Percentiles rank a stretch among this genome's conserved stretches.
phyloP scores from a whole-genome alignment of 768 basidiomycete species.

The Panaeolus papilionaceus region DNA sequence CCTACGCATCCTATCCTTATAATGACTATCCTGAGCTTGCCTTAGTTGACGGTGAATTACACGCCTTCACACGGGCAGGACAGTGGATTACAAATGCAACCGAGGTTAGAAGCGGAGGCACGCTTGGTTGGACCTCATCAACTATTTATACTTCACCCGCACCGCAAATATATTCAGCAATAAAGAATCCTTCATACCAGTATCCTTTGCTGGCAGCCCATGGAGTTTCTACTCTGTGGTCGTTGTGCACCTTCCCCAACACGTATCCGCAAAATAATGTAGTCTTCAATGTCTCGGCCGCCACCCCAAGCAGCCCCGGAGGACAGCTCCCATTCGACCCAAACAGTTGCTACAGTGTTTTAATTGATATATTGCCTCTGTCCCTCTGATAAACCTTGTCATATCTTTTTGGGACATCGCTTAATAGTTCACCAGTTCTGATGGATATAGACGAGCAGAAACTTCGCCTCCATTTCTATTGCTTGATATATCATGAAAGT shows the following conservation, averaged over 20 bases:
- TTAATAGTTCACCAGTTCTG: too few relatives aligned
- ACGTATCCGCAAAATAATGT: constrained; percentile 40
- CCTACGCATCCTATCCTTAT: constrained; percentile 55
- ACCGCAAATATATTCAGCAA: constrained; percentile 42
- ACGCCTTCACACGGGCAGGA: constrained; percentile 41
- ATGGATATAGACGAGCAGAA: too few relatives aligned
- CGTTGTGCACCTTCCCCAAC: constrained; percentile 41
- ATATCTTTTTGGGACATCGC: too few relatives aligned
- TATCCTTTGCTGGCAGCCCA: constrained; percentile 39
- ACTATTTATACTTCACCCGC: constrained; percentile 35
- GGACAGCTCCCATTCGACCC: constrained; percentile 30
- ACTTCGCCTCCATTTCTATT: too few relatives aligned
- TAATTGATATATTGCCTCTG: constrained; percentile 32
- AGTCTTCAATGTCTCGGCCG: constrained; percentile 40
- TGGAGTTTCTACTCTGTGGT: constrained; percentile 42
- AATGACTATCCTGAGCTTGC: constrained; percentile 51
- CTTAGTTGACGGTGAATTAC: constrained; percentile 44
- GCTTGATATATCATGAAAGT: too few relatives aligned
- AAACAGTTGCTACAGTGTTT: constrained; percentile 37
- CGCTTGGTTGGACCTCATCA: constrained; percentile 46
- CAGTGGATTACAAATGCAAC: constrained; percentile 48
- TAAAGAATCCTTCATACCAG: constrained; percentile 25
- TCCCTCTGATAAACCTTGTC: background rate
- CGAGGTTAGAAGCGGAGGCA: constrained; percentile 34
- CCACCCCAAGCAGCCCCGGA: constrained; percentile 24